A percentile compares a stretch with the other conserved stretches of the same genome.
phyloP scores from a whole-genome alignment of 495 filamentous ascomycete genomes.

The Cetradonia linearis region DNA sequence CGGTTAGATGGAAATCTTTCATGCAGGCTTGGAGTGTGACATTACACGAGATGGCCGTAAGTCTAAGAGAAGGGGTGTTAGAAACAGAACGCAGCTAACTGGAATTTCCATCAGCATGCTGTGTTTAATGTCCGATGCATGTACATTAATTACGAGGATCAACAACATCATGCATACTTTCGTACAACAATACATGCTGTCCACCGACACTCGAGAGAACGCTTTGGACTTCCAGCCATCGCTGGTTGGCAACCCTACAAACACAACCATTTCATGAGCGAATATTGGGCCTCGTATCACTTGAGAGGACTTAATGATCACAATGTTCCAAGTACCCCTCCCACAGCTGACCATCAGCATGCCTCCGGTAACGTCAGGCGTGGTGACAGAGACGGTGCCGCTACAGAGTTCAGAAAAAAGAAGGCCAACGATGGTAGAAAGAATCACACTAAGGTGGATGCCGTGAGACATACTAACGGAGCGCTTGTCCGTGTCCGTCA shows the following conservation, averaged over 20 bases:
- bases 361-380: not conserved
- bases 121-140: not conserved
- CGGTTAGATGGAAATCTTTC: not conserved
- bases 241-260: not conserved
- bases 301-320: not conserved
- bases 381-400: not conserved
- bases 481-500: too few species aligned
- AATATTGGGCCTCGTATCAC: not conserved
- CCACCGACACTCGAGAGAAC: not conserved
- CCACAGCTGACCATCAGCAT: not conserved
- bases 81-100: too few species aligned
- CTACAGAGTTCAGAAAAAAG: not conserved
- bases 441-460: too few species aligned
- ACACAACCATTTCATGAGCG: not conserved
- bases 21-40: not conserved
- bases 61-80: too few species aligned
- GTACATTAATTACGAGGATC: not conserved
- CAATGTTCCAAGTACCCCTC: not conserved
- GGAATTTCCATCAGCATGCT: not conserved
- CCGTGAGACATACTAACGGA: too few species aligned
- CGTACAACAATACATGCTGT: not conserved
- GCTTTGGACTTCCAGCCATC: not conserved
- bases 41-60: conserved; percentile 1
- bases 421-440: not conserved
- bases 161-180: not conserved